Conservation (phyloP, 1,139 yeast species). For the Scheffersomyces quercinus region DNA sequence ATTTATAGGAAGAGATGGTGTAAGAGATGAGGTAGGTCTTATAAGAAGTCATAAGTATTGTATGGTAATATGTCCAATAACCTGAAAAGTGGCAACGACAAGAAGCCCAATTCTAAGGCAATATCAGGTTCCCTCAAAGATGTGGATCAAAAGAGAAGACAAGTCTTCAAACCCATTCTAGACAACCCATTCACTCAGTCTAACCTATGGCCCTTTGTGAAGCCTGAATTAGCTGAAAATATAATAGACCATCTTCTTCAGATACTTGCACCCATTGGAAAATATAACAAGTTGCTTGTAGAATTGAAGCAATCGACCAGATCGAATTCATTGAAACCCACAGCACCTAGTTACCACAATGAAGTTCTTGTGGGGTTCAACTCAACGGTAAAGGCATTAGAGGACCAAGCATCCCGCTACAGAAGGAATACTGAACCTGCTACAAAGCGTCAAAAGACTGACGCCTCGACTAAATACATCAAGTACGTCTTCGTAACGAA, state of each 20-base stretch:
- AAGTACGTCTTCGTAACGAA: constrained; percentile 56
- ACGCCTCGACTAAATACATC: constrained; percentile 16
- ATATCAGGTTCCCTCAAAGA: constrained; percentile 37
- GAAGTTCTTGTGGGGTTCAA: constrained; percentile 54
- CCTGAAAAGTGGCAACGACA: background rate
- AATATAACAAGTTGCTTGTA: constrained; percentile 23
- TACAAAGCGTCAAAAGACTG: constrained; percentile 3
- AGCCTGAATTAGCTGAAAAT: constrained; percentile 34
- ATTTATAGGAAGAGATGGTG: too few species aligned
- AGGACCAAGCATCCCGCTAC: constrained; percentile 41
- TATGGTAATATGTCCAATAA: too few species aligned
- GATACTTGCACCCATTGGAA: constrained; percentile 38
- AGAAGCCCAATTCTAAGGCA: background rate
- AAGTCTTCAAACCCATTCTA: constrained; percentile 60
- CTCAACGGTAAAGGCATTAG: constrained; percentile 50
- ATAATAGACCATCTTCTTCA: constrained; percentile 42
- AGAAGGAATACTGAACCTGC: constrained; percentile 9
- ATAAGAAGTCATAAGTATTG: too few species aligned
- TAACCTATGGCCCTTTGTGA: constrained; percentile 52
- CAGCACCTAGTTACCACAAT: constrained; percentile 24
- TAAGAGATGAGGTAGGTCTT: too few species aligned
- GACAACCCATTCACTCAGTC: constrained; percentile 60
- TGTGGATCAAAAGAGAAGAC: constrained; percentile 45
- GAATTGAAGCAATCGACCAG: constrained; percentile 9
- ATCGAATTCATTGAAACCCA: constrained; percentile 11